Base-by-base conservation (phyloP, 2,329 filamentous ascomycete genomes). In the Zymoseptoria passerinii region DNA sequence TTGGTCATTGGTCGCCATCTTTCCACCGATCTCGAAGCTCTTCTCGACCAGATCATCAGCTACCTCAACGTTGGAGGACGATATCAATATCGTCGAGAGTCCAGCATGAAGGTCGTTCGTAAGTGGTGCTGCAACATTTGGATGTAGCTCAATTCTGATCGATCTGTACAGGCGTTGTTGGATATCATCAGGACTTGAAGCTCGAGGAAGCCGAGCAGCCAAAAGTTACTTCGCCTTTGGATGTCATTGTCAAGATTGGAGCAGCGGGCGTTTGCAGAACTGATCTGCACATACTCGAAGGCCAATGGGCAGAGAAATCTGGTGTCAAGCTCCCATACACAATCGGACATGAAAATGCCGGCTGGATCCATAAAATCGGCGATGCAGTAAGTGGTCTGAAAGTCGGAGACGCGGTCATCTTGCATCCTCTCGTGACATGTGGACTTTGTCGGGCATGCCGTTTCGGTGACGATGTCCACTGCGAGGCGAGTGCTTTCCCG, bases 221-320 rank as follows among this genome's bases (percentile, higher is more conserved):
- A 2, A 61, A 65, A 55, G 57, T 65, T 27, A 59, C 60, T 18
- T 58, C 57, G 4, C 62, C 66, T n/a, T 48, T 67, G 8, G 65
- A 67, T 52, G 66, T 67, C 7, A 65, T 67, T 29, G 65, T 67
- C 44, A 67, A 66, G 57, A 66, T 67, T 27, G 65, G 65, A 8
- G 65, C 65, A 27, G 66, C 66, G n/a, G 66, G 66, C 3, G 63
- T 66, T 20, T 67, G 66, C 61, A 64, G 62, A 58, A 67, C 66
- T n/a, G 66, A 67, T 49, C 61, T 67, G 19, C 63, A 67, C 27
- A 67, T 67, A 28, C 56, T 67, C 10, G 63, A 66, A 62, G 65
- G 65, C 9, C 65, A 67, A 49, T 66, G 64, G 65, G 60, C 61
- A 19, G 63, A 66, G 7, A 67, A 67, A 50, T 56, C 63, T 16